These are phyloP conservation scores for Arthroderma uncinatum DNA, from an alignment of 2,329 filamentous ascomycete species.

Conservation along the genomic window DNA sequence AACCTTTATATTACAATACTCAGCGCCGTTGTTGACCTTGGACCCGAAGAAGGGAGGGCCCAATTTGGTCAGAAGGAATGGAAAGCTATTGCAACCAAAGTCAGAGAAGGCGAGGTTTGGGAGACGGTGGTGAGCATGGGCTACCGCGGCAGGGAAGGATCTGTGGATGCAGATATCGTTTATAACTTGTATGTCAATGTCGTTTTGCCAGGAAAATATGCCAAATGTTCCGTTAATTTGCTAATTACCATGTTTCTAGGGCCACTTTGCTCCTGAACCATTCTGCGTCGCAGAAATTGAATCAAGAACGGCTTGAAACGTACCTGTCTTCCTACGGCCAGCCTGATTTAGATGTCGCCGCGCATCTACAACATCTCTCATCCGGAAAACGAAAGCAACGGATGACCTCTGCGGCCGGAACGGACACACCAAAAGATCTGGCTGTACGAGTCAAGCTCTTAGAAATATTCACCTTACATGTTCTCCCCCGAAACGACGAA, in stretches of 20 bases:
- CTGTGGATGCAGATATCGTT: constrained; percentile 89
- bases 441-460: constrained; percentile 80
- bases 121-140: constrained; percentile 80
- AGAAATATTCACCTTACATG: constrained; percentile 88
- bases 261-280: constrained; percentile 86
- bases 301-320: constrained; percentile 77
- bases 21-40: constrained; percentile 81
- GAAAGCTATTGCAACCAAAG: constrained; percentile 69
- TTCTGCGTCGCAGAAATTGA: constrained; percentile 67
- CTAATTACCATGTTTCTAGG: constrained; percentile 37
- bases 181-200: constrained; percentile 37
- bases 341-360: constrained; percentile 60
- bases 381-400: constrained; percentile 25
- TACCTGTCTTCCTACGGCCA: constrained; percentile 70
- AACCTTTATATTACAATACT: constrained; percentile 89
- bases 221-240: constrained; percentile 7
- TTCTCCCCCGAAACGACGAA: constrained; percentile 83
- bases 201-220: not conserved
- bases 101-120: constrained; percentile 86
- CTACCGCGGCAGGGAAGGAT: constrained; percentile 77
- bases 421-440: constrained; percentile 73
- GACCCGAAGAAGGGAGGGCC: constrained; percentile 78
- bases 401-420: constrained; percentile 44
- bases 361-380: constrained; percentile 43
- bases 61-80: constrained; percentile 78